Evolutionary conservation across 306 rosid species (phyloP).

Genomic region (Cicer bijugum): DNA sequence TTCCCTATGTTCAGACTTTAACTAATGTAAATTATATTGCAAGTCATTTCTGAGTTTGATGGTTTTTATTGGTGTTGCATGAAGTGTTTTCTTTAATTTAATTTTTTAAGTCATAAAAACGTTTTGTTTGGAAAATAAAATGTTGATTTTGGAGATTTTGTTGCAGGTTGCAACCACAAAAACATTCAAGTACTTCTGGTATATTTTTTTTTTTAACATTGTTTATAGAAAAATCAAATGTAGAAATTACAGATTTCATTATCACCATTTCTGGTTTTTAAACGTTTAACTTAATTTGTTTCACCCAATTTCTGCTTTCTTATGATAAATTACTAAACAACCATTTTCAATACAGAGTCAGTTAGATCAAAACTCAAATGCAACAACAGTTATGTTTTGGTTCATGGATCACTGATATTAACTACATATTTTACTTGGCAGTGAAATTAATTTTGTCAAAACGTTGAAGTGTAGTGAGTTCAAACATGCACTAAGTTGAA

Average conservation of each 20-base stretch:
- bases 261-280: not conserved
- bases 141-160: too few species aligned
- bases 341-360: not conserved
- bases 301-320: not conserved
- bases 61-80: too few species aligned
- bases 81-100: not conserved
- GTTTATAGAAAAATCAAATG: not conserved
- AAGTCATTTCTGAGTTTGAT: too few species aligned
- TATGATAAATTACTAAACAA: not conserved
- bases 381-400: not conserved
- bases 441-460: too few species aligned
- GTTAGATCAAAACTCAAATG: not conserved
- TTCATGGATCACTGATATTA: not conserved
- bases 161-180: too few species aligned
- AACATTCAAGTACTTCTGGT: not conserved
- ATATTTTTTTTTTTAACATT: not conserved
- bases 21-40: too few species aligned
- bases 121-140: too few species aligned
- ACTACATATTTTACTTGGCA: too few species aligned
- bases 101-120: too few species aligned
- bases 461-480: too few species aligned
- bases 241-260: not conserved
- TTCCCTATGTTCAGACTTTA: too few species aligned
- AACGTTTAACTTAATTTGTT: not conserved
- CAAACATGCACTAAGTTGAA: not conserved